Conservation (phyloP, 177 flowering plant genomes). For the Vitis hybrid region DNA sequence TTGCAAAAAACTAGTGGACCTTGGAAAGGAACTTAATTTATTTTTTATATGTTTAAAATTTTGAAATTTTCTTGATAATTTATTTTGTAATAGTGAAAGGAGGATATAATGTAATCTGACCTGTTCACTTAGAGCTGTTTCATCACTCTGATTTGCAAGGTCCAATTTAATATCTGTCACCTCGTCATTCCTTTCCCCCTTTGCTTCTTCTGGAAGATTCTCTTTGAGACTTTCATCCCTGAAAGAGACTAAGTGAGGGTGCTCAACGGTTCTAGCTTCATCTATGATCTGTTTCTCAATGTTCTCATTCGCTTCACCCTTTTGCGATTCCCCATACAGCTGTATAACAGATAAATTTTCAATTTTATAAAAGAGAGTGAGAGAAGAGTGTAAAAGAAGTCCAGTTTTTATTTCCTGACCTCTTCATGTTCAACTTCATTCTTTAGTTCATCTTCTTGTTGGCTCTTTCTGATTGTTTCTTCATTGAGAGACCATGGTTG, state of each 20-base stretch:
- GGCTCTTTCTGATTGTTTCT: slow-evolving; percentile 13
- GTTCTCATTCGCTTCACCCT: slow-evolving; percentile 4
- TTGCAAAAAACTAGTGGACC: background rate
- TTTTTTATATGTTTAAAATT: background rate
- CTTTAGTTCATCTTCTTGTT: slow-evolving; percentile 17
- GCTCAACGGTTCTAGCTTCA: background rate
- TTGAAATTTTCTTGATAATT: background rate
- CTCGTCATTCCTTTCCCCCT: background rate
- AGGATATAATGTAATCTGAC: slow-evolving; percentile 7
- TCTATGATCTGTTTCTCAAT: background rate
- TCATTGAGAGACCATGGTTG: slow-evolving; percentile 9
- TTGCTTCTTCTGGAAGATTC: background rate
- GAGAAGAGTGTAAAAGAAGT: background rate
- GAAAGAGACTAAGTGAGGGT: background rate
- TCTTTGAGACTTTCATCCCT: background rate
- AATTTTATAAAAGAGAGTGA: background rate
- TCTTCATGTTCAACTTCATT: slow-evolving; percentile 19
- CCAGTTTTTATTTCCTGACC: slow-evolving; percentile 17
- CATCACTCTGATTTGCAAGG: background rate
- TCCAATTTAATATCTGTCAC: background rate
- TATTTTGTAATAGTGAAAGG: background rate
- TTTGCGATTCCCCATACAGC: slow-evolving; percentile 15
- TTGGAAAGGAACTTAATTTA: too few relatives aligned
- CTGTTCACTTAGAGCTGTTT: slow-evolving; percentile 1
- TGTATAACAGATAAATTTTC: slow-evolving; percentile 16